A percentile compares a stretch with the other conserved stretches of the same genome.
Conservation (phyloP, 1,284 basidiomycete species). For the Heterobasidion parviporum region DNA sequence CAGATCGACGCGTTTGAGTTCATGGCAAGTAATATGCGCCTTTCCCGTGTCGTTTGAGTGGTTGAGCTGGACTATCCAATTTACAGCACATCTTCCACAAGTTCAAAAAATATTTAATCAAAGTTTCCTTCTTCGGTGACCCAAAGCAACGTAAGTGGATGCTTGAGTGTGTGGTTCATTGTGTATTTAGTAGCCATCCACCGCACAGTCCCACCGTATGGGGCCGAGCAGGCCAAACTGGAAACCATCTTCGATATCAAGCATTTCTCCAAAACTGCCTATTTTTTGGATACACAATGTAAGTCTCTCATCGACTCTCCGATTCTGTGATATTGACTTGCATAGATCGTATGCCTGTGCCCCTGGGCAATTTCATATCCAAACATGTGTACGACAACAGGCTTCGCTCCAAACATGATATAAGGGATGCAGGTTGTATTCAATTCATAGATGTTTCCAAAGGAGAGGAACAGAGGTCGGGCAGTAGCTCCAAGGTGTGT, state of each 20-base stretch:
- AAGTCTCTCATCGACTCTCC: constrained; percentile 6
- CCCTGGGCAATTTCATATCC: constrained; percentile 41
- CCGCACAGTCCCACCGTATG: constrained; percentile 38
- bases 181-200: background rate
- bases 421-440: constrained; percentile 20
- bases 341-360: constrained; percentile 41
- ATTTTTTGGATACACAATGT: constrained; percentile 41
- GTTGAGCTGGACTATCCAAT: background rate
- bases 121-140: constrained; percentile 39
- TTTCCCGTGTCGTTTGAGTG: constrained; percentile 1
- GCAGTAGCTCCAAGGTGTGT: constrained; percentile 35
- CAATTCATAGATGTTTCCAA: constrained; percentile 33
- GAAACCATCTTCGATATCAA: constrained; percentile 38
- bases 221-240: constrained; percentile 29
- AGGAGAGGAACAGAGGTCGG: constrained; percentile 27
- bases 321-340: background rate
- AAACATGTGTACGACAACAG: constrained; percentile 28
- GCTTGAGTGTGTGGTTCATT: background rate
- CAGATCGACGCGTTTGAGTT: constrained; percentile 38
- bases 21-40: constrained; percentile 21
- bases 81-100: constrained; percentile 26
- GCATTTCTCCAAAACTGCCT: constrained; percentile 25
- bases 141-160: constrained; percentile 32
- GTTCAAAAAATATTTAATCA: constrained; percentile 22
- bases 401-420: constrained; percentile 27